phyloP scores from a whole-genome alignment of 768 basidiomycete species.

The Naganishia kalamii region DNA sequence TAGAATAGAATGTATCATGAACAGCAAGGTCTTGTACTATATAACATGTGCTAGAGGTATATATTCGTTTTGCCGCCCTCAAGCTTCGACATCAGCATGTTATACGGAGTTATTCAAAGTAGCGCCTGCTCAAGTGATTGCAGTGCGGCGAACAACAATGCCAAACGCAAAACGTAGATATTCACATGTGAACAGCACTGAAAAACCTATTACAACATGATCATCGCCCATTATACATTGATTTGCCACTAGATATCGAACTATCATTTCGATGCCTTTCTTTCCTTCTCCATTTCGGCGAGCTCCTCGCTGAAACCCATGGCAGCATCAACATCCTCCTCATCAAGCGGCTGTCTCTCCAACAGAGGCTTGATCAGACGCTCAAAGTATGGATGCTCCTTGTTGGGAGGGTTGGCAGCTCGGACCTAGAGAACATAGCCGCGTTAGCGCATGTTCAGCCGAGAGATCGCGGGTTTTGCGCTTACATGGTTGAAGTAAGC shows the following conservation, averaged over 20 bases:
- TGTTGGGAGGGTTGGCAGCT: constrained; percentile 48
- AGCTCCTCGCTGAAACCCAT: constrained; percentile 48
- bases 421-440: constrained; percentile 31
- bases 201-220: too few species aligned
- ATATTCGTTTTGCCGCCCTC: too few species aligned
- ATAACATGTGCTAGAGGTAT: too few species aligned
- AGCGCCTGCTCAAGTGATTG: too few species aligned
- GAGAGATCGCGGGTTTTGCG: too few species aligned
- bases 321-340: constrained; percentile 42
- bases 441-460: neutral
- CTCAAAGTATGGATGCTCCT: constrained; percentile 50
- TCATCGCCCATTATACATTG: too few species aligned
- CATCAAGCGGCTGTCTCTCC: constrained; percentile 44
- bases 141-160: too few species aligned
- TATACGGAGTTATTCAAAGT: too few species aligned
- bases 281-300: constrained; percentile 29
- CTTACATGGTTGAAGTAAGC: constrained; percentile 49
- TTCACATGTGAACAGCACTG: too few species aligned
- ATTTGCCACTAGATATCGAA: neutral
- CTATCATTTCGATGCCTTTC: neutral
- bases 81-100: too few species aligned
- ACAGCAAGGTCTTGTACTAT: too few species aligned
- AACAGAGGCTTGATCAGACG: constrained; percentile 50
- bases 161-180: too few species aligned
- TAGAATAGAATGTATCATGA: neutral